Conservation (phyloP, 805 yeast genomes). For the Saturnispora silvae region DNA sequence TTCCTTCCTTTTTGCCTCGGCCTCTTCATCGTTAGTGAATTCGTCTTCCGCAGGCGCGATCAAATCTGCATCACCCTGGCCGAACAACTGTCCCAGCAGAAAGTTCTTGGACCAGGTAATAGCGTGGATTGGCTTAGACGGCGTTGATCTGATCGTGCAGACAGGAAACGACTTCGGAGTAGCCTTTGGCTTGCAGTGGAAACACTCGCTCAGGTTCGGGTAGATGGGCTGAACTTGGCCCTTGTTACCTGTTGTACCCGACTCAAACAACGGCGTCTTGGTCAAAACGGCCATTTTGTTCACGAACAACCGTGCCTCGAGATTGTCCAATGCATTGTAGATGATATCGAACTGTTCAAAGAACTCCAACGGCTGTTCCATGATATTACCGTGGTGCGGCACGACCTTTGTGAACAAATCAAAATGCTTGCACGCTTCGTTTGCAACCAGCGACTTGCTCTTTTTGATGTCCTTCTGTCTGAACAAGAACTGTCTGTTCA, state of each 20-base stretch:
- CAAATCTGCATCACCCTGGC: constrained; percentile 28
- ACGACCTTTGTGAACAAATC: constrained; percentile 53
- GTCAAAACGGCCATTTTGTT: constrained; percentile 72
- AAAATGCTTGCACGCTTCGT: constrained; percentile 68
- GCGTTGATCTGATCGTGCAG: constrained; percentile 94
- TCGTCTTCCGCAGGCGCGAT: constrained; percentile 37
- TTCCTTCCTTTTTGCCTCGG: constrained; percentile 54
- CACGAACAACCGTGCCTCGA: constrained; percentile 86
- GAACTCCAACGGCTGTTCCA: constrained; percentile 74
- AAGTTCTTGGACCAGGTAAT: constrained; percentile 97
- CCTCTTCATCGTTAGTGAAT: constrained; percentile 55
- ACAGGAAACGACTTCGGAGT: constrained; percentile 90
- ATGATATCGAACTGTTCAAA: constrained; percentile 64
- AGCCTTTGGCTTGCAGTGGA: constrained; percentile 80
- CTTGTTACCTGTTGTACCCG: constrained; percentile 89
- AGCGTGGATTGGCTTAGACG: constrained; percentile 92
- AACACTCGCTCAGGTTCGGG: constrained; percentile 80
- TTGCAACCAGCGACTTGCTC: constrained; percentile 79
- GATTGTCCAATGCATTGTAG: constrained; percentile 88
- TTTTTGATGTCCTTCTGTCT: constrained; percentile 82
- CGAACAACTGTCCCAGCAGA: constrained; percentile 71
- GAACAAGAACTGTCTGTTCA: constrained; percentile 88
- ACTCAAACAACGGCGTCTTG: constrained; percentile 71
- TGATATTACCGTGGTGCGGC: constrained; percentile 81
- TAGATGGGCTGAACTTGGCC: constrained; percentile 92